Evolutionary conservation across 495 filamentous ascomycete species (phyloP).

Genomic region (Lasiosphaeris hirsuta): DNA sequence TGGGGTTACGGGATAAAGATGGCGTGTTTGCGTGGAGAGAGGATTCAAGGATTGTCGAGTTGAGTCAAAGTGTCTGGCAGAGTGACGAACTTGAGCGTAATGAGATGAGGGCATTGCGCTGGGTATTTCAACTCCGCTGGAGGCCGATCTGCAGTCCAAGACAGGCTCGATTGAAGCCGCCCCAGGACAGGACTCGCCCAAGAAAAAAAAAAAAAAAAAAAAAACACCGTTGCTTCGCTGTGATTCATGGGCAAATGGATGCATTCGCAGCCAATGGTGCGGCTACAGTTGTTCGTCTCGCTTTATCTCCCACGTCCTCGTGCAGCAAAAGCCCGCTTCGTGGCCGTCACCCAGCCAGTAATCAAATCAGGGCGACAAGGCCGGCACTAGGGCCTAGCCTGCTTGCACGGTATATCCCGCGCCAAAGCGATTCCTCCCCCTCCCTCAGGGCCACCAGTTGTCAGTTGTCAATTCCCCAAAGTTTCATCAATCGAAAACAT

Average conservation of each 20-base stretch:
- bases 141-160: too few relatives aligned
- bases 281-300: conserved; percentile 22
- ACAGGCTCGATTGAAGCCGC: too few relatives aligned
- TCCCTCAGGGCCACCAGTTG: not conserved
- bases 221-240: conserved; percentile 6
- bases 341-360: conserved; percentile 21
- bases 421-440: not conserved
- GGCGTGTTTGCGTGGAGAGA: too few relatives aligned
- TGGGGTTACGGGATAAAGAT: too few relatives aligned
- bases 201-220: too few relatives aligned
- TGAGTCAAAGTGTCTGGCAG: too few relatives aligned
- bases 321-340: conserved; percentile 18
- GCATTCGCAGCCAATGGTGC: conserved; percentile 16
- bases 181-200: too few relatives aligned
- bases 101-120: too few relatives aligned
- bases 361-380: conserved; percentile 9
- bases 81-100: too few relatives aligned
- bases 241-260: conserved; percentile 4
- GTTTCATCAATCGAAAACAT: not conserved
- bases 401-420: not conserved
- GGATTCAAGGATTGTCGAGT: too few relatives aligned
- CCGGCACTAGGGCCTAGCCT: conserved; percentile 12
- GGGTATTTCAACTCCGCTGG: too few relatives aligned
- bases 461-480: conserved; percentile 8
- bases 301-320: conserved; percentile 3